phyloP scores from a whole-genome alignment of 805 yeast species.

The Kluyveromyces lactis region DNA sequence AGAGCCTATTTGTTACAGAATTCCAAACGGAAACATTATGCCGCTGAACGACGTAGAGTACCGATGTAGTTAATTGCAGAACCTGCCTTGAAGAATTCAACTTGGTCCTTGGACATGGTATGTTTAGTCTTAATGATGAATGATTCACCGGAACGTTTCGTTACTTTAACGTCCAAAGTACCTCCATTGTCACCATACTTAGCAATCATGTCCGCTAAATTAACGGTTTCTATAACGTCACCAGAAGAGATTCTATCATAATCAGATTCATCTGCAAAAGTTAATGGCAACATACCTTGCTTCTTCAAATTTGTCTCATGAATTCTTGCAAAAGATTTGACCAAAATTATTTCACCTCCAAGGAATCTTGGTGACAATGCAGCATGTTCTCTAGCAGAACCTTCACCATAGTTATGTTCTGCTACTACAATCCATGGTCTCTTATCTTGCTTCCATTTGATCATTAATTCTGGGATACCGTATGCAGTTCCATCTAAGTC shows the following conservation, averaged over 20 bases:
- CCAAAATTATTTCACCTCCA: constrained; percentile 83
- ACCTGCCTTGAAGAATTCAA: constrained; percentile 94
- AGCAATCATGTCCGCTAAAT: constrained; percentile 65
- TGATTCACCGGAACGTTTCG: constrained; percentile 62
- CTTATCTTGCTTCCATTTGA: constrained; percentile 79
- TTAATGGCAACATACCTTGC: constrained; percentile 94
- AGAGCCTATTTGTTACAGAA: too few species aligned
- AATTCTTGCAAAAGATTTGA: constrained; percentile 94
- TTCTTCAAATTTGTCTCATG: constrained; percentile 97
- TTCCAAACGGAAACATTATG: not conserved
- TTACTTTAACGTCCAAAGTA: constrained; percentile 56
- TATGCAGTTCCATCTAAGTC: constrained; percentile 73
- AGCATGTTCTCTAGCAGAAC: constrained; percentile 98
- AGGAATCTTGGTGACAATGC: constrained; percentile 92
- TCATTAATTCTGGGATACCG: constrained; percentile 94
- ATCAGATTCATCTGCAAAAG: constrained; percentile 84
- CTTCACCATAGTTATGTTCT: constrained; percentile 98
- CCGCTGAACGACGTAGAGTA: constrained; percentile 33
- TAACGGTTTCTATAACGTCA: constrained; percentile 69
- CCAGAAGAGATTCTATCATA: constrained; percentile 75
- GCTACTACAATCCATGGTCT: constrained; percentile 94
- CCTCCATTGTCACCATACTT: constrained; percentile 90
- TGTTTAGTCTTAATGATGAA: constrained; percentile 75
- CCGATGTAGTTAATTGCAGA: constrained; percentile 93
- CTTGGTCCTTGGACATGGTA: constrained; percentile 95